Evolutionary conservation across 2,329 filamentous ascomycete species (phyloP), one percentile per base, ranked within the genome.

Genomic region (Xylaria sp.): DNA sequence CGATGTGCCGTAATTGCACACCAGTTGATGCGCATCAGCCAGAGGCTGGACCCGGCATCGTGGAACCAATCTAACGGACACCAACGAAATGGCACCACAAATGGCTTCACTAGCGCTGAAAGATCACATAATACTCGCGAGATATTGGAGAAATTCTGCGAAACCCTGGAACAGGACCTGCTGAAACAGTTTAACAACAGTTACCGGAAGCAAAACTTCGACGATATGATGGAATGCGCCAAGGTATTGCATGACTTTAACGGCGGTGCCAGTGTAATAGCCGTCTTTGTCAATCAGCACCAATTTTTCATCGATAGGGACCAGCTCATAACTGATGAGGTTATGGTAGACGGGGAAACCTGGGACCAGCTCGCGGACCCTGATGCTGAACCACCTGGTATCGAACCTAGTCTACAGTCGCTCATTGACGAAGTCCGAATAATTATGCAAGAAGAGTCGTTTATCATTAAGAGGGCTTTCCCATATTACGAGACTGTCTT

Each of bases 221-320:
- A 97, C 68, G 93, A 96, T 71, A 99, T 99, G 96, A 90, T 92
- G 79, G 95, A 98, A 74, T 99, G 95, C 74, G 92, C 96, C 56
- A 91, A 91, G 71, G 95, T 97, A 41, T 81, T 99, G 64, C 86
- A 95, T 74, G 95, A 98, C 77, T 99, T 99, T 82, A 97, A 94
- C 75, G 93, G 95, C 54, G 95, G 95, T 53, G 88, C 92, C 59
- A 98, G 93, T 74, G 95, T 98, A 62, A 96, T 97, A 76, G 94
- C 92, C 13, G 84, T 94, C 10, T 99, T 98, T 76, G 94, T 99
- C 73, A 99, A 99, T 74, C 95, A 99, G 76, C 96, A 99, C 78
- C 93, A 97, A 72, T 99, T 99, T 83, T 99, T 99, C 79, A 97
- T 99, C 72, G 95, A 98, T 74, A 85, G 93, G 25, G 95, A 93